phyloP scores from a whole-genome alignment of 768 basidiomycete species.

The Pulveroboletus sp. region DNA sequence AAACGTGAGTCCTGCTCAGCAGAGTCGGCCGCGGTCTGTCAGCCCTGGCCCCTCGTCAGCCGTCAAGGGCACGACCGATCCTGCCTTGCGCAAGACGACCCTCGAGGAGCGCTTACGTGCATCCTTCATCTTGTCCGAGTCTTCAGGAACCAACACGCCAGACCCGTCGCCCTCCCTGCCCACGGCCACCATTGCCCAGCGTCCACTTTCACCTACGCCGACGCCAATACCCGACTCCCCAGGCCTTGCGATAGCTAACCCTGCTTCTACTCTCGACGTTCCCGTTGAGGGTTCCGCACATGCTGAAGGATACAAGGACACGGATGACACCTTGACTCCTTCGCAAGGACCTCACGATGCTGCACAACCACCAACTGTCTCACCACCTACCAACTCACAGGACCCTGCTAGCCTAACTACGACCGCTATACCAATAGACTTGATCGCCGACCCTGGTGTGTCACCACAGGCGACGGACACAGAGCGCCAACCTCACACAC shows the following conservation, averaged over 20 bases:
- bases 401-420: not conserved
- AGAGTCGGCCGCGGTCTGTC: constrained; percentile 19
- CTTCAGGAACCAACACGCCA: constrained; percentile 42
- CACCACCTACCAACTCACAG: not conserved
- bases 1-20: constrained; percentile 36
- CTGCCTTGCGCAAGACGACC: constrained; percentile 45
- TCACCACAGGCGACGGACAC: not conserved
- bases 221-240: constrained; percentile 44
- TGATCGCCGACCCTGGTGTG: not conserved
- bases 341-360: constrained; percentile 1
- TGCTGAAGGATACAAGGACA: not conserved
- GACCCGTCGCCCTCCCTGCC: constrained; percentile 37
- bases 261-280: not conserved
- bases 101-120: constrained; percentile 78
- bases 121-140: constrained; percentile 53
- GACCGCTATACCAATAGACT: not conserved
- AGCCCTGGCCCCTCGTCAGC: constrained; percentile 23
- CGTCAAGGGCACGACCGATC: constrained; percentile 14
- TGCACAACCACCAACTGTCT: not conserved
- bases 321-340: not conserved
- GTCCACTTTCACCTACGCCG: constrained; percentile 40
- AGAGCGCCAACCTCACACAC: not conserved
- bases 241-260: not conserved
- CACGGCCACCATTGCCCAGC: constrained; percentile 21
- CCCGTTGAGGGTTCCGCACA: not conserved